phyloP scores from a whole-genome alignment of 2,329 filamentous ascomycete species.

The Exophiala sp. region DNA sequence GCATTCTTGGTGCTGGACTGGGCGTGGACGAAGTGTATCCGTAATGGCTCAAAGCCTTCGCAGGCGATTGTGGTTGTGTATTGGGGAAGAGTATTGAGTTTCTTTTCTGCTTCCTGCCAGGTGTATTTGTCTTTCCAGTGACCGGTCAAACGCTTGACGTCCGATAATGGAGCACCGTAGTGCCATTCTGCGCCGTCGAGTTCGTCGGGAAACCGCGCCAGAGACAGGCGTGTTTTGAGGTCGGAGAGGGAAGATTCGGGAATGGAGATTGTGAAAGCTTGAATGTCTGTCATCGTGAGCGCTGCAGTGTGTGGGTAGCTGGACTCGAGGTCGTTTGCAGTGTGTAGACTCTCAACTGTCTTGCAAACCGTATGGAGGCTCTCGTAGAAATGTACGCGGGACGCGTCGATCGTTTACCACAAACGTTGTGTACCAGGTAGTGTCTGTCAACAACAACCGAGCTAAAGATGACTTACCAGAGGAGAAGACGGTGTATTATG shows the following conservation, averaged over 20 bases:
- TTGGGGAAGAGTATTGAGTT: constrained; percentile 60
- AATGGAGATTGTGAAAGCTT: constrained; percentile 50
- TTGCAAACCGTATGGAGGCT: too few species aligned
- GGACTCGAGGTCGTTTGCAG: too few species aligned
- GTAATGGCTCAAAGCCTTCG: constrained; percentile 15
- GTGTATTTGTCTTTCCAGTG: constrained; percentile 58
- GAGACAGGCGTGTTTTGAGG: constrained; percentile 55
- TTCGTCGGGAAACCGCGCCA: constrained; percentile 57
- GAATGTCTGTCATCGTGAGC: constrained; percentile 12
- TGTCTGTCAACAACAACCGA: too few species aligned
- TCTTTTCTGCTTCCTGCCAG: constrained; percentile 59
- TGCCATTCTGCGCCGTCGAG: constrained; percentile 52
- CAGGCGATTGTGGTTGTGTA: constrained; percentile 44
- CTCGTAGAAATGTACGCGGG: too few species aligned
- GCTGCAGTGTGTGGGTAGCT: too few species aligned
- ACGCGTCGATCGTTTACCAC: too few species aligned
- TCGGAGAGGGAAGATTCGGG: constrained; percentile 47
- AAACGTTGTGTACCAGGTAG: too few species aligned
- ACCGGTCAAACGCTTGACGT: constrained; percentile 57
- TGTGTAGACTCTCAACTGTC: too few species aligned
- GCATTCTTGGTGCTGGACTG: constrained; percentile 22
- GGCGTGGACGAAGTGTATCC: constrained; percentile 40
- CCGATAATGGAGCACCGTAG: constrained; percentile 58
- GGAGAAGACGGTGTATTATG: too few species aligned
- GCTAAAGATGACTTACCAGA: too few species aligned